Percentiles rank a stretch among this genome's conserved stretches.
These are phyloP conservation scores for Escallonia rubra DNA, from an alignment of 129 eudicot species.

Conservation along the genomic window DNA sequence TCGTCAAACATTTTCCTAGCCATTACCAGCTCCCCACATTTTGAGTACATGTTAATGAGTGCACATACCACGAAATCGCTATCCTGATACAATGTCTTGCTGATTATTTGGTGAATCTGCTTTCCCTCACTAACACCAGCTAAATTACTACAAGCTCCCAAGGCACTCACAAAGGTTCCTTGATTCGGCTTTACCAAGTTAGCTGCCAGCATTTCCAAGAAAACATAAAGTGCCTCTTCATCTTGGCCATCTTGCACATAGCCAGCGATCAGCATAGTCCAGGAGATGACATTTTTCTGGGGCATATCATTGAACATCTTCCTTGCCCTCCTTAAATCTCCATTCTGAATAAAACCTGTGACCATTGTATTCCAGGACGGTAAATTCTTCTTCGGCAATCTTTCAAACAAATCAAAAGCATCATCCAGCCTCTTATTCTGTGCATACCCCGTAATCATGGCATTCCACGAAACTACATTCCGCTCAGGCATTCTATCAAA, in stretches of 20 bases:
- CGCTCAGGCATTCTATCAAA: slow-evolving; percentile 37
- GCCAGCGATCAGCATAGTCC: slow-evolving; percentile 29
- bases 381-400: slow-evolving; percentile 21
- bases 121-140: slow-evolving; percentile 29
- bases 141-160: slow-evolving; percentile 26
- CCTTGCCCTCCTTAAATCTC: slow-evolving; percentile 14
- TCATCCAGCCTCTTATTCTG: slow-evolving; percentile 20
- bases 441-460: slow-evolving; percentile 30
- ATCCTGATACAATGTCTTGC: slow-evolving; percentile 20
- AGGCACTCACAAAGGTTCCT: slow-evolving; percentile 27
- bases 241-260: slow-evolving; percentile 15
- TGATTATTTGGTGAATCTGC: slow-evolving; percentile 26
- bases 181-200: slow-evolving; percentile 25
- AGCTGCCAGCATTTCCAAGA: slow-evolving; percentile 17
- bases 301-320: slow-evolving; percentile 26
- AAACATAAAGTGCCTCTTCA: slow-evolving; percentile 31
- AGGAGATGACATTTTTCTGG: slow-evolving; percentile 22
- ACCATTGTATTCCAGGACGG: slow-evolving; percentile 37
- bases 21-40: slow-evolving; percentile 31
- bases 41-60: slow-evolving; percentile 36
- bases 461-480: slow-evolving; percentile 39
- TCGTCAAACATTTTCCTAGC: slow-evolving; percentile 26
- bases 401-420: slow-evolving; percentile 26
- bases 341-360: slow-evolving; percentile 26
- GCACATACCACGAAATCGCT: slow-evolving; percentile 18